Base-by-base conservation (phyloP, 2,329 filamentous ascomycete genomes). In the Phymatotrichopsis omnivora region DNA sequence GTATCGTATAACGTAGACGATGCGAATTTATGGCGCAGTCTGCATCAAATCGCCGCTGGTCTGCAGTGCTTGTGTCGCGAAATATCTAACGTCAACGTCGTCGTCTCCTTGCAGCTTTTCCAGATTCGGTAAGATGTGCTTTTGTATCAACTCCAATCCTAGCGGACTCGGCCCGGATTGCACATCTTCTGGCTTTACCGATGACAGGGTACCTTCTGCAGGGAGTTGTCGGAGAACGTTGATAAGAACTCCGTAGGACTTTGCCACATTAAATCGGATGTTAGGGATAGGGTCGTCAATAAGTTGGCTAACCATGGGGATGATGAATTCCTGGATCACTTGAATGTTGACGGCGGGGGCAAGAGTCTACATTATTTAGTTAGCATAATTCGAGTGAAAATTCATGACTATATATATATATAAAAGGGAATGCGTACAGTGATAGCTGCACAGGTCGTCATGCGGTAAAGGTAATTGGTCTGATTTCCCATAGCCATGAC, bases 371-470 rank as follows among this genome's bases (percentile, higher is more conserved):
- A 49, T 55, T 52, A 14, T 56, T 67, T 59, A 63, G 42, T 43
- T 34, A 32, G n/a, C n/a, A 17, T 6, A 27, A 25, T 24, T 40
- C 28, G 57, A 32, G 57, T 53, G 35, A 35, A 55, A 40, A 45
- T n/a, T n/a, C n/a, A n/a, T n/a, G n/a, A n/a, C n/a, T 47, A 55
- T 46, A 30, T 52, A 22, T 22, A n/a, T 29, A 25, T 17, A 31
- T 24, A 25, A 32, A 8, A 34, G 29, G 14, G 33, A 28, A n/a
- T 7, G 75, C 84, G 72, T 74, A 98, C 91, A 59, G 86, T 89
- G 57, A 98, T 93, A 52, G 91, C 91, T 65, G 98, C 98, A 69
- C 89, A 96, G n/a, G 91, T 98, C 7, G 91, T 98, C 91, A 98
- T 98, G 64, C 91, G 78, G 74, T 98, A 98, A 42, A 98, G 80